These are phyloP conservation scores for Eucalyptus cladocalyx DNA, from an alignment of 345 rosid species.

Conservation along the genomic window DNA sequence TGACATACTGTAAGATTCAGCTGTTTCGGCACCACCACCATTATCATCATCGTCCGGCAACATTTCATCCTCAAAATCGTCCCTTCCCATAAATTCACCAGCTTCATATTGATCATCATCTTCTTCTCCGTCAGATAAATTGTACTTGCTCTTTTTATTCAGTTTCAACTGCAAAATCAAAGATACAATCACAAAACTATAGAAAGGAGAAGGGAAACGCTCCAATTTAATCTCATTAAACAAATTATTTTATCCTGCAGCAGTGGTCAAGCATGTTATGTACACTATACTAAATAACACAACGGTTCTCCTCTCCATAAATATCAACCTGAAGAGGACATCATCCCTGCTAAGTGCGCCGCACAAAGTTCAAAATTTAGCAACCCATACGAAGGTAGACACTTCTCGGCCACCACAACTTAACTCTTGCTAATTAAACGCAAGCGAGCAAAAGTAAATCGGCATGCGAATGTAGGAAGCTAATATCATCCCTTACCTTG, in stretches of 20 bases:
- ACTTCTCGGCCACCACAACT: neutral
- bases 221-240: neutral
- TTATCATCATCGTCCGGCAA: constrained; percentile 47
- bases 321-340: neutral
- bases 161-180: constrained; percentile 32
- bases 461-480: neutral
- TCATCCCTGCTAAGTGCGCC: neutral
- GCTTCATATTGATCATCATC: constrained; percentile 37
- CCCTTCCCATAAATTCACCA: constrained; percentile 29
- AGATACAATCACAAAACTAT: neutral
- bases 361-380: neutral
- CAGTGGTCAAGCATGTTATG: neutral
- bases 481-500: constrained; percentile 28
- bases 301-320: neutral
- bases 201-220: neutral
- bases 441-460: neutral
- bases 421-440: neutral
- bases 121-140: constrained; percentile 87
- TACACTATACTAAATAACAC: neutral
- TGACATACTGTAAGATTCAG: neutral
- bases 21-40: constrained; percentile 18
- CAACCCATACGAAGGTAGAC: neutral
- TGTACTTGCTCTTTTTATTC: constrained; percentile 60
- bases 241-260: neutral
- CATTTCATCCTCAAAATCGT: constrained; percentile 72